Percentiles rank a stretch among this genome's conserved stretches.
Conservation (phyloP, 1,284 basidiomycete genomes). For the Apiotrichum porosum region DNA sequence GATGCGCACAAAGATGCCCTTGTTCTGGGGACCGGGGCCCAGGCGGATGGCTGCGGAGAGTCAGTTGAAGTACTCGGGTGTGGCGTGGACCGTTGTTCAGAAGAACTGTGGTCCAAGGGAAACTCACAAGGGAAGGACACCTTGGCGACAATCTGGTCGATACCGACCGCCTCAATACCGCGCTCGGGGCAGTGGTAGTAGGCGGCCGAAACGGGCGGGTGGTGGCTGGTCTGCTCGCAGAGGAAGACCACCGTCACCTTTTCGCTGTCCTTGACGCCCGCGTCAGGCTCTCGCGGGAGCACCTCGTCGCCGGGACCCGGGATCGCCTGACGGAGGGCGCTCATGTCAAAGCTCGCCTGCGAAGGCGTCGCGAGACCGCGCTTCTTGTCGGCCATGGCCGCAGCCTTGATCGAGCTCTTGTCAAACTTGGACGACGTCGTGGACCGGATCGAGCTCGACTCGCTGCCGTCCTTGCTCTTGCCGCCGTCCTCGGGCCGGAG, state of each 20-base stretch:
- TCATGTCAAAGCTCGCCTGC: constrained; percentile 15
- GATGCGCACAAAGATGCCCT: constrained; percentile 79
- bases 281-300: constrained; percentile 43
- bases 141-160: constrained; percentile 88
- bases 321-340: constrained; percentile 20
- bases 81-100: not conserved
- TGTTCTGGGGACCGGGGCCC: constrained; percentile 73
- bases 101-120: not conserved
- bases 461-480: constrained; percentile 12
- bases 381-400: not conserved
- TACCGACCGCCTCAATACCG: constrained; percentile 64
- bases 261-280: constrained; percentile 47
- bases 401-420: not conserved
- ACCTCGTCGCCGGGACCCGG: constrained; percentile 46
- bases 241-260: constrained; percentile 64
- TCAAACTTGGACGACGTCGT: constrained; percentile 19
- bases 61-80: too few species aligned
- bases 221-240: constrained; percentile 88
- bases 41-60: constrained; percentile 75
- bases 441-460: constrained; percentile 33
- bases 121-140: constrained; percentile 67
- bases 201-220: constrained; percentile 89
- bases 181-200: constrained; percentile 71
- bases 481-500: constrained; percentile 41
- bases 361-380: not conserved